Conservation (phyloP, 192 early-diverging fungal species). For the Oehlia diaphana region DNA sequence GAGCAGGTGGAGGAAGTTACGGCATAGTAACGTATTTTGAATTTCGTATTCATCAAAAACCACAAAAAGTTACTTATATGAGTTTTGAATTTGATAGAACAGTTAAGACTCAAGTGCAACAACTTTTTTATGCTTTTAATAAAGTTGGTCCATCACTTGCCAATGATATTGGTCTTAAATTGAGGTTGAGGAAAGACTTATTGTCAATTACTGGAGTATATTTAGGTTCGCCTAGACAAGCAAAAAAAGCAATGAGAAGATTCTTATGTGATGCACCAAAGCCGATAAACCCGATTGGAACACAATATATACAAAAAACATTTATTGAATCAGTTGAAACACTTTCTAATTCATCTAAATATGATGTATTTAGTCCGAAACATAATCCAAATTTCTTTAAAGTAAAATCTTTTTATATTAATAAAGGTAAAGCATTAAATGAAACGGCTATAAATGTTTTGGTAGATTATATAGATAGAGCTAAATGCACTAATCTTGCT, state of each 20-base stretch:
- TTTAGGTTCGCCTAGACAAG: not conserved
- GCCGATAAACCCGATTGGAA: not conserved
- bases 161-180: not conserved
- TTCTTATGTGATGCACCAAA: not conserved
- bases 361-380: not conserved
- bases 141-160: not conserved
- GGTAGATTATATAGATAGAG: not conserved
- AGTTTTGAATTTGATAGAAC: not conserved
- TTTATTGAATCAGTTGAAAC: not conserved
- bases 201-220: not conserved
- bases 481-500: not conserved
- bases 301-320: too few species aligned
- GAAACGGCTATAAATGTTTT: not conserved
- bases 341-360: too few species aligned
- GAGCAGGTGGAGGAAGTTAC: conserved; percentile 49
- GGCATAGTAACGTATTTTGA: conserved; percentile 37
- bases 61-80: not conserved
- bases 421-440: not conserved
- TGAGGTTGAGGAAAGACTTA: not conserved
- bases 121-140: conserved; percentile 2
- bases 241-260: not conserved
- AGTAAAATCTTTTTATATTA: not conserved
- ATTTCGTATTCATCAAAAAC: conserved; percentile 24
- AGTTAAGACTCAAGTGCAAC: not conserved
- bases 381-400: not conserved